Percentiles rank a stretch among this genome's conserved stretches.
phyloP scores from a whole-genome alignment of 2,329 filamentous ascomycete species.

The Arthrobotrys iridis region DNA sequence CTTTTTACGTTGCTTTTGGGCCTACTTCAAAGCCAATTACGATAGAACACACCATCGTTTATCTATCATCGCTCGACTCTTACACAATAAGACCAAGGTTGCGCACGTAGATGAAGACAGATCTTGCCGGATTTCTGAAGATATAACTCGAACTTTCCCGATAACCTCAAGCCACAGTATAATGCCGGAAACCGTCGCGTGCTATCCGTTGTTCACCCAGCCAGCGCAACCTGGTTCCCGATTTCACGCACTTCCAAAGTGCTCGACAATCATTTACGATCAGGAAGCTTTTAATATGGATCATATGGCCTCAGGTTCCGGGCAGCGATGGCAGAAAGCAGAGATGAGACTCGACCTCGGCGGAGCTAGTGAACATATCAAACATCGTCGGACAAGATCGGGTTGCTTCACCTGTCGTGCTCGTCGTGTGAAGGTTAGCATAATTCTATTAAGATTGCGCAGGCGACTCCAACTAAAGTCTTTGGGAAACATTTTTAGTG shows the following conservation, averaged over 20 bases:
- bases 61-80: not conserved
- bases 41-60: not conserved
- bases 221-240: constrained; percentile 21
- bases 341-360: constrained; percentile 48
- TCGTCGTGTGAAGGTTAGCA: constrained; percentile 79
- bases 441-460: not conserved
- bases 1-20: too few relatives aligned
- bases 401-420: constrained; percentile 93
- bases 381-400: constrained; percentile 90
- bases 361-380: constrained; percentile 73
- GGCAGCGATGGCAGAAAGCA: constrained; percentile 41
- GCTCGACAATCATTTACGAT: constrained; percentile 33
- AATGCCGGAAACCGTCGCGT: constrained; percentile 41
- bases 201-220: constrained; percentile 21
- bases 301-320: constrained; percentile 10
- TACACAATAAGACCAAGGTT: not conserved
- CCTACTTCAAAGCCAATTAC: too few relatives aligned
- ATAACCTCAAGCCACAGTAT: not conserved
- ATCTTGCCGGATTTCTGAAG: not conserved
- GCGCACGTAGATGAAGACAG: not conserved
- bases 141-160: not conserved
- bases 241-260: constrained; percentile 32
- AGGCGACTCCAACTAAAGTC: not conserved
- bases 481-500: constrained; percentile 68
- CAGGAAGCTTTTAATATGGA: constrained; percentile 37